Evolutionary conservation across 805 yeast genomes (phyloP).

Genomic region (Monosporozyma siamensis): DNA sequence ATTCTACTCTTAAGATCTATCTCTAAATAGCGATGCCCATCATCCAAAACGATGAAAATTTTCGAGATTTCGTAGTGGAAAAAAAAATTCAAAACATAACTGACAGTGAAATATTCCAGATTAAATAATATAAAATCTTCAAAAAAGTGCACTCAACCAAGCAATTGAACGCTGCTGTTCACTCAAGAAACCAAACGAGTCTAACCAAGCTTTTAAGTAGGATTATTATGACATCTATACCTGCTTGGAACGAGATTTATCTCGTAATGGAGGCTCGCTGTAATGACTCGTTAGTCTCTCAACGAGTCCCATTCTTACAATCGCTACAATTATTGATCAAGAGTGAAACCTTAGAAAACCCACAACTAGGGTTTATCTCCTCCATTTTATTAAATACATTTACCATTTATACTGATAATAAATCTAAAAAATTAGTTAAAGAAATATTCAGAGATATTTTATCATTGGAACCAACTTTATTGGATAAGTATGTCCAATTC

Average conservation of each 20-base stretch:
- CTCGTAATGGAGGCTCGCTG: constrained; percentile 14
- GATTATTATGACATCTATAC: constrained; percentile 6
- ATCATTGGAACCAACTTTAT: constrained; percentile 26
- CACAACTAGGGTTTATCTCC: constrained; percentile 27
- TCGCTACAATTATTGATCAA: constrained; percentile 15
- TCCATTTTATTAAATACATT: constrained; percentile 38
- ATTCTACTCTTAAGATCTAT: too few species aligned
- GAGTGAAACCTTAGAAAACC: constrained; percentile 12
- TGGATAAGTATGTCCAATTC: constrained; percentile 33
- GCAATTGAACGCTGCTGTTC: neutral
- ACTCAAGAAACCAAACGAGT: neutral
- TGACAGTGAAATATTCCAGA: neutral
- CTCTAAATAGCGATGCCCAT: constrained; percentile 4
- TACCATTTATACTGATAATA: constrained; percentile 41
- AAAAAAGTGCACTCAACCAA: neutral
- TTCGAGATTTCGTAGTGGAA: constrained; percentile 1
- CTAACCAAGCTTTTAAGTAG: neutral
- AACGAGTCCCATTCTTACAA: constrained; percentile 24
- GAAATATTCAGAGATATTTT: constrained; percentile 34
- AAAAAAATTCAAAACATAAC: too few species aligned
- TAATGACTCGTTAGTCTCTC: constrained; percentile 19
- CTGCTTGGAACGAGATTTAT: constrained; percentile 20
- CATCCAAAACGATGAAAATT: constrained; percentile 9
- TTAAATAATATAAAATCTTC: neutral
- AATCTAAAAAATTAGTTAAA: constrained; percentile 37